Evolutionary conservation across 345 rosid genomes (phyloP).

Genomic region (Populus euphratica): DNA sequence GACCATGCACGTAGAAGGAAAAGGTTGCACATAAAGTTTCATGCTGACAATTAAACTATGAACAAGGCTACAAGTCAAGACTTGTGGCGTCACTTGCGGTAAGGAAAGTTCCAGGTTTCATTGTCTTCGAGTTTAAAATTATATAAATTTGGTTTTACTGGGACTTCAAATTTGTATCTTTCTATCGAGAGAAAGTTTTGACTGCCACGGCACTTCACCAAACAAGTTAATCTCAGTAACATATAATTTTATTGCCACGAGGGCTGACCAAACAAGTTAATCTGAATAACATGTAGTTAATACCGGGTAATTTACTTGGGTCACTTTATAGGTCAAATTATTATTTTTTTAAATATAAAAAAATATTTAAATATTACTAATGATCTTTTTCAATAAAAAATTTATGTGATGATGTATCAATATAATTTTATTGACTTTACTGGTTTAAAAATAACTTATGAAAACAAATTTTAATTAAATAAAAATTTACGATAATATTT

Average conservation of each 20-base stretch:
- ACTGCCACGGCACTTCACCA: background rate
- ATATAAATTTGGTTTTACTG: background rate
- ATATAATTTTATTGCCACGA: too few species aligned
- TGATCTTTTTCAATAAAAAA: too few species aligned
- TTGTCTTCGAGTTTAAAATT: background rate
- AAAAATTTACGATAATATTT: too few species aligned
- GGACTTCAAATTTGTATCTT: background rate
- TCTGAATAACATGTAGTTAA: too few species aligned
- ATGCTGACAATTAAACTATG: background rate
- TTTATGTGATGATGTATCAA: too few species aligned
- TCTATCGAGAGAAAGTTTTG: background rate
- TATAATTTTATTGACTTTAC: too few species aligned
- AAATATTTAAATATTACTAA: too few species aligned
- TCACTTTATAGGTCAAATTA: rapidly evolving
- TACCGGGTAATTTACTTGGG: too few species aligned
- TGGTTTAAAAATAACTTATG: too few species aligned
- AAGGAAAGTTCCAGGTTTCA: background rate
- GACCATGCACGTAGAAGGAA: background rate
- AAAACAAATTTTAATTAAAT: too few species aligned
- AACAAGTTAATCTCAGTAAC: background rate
- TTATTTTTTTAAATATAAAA: too few species aligned
- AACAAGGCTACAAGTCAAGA: background rate
- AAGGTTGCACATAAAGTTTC: background rate
- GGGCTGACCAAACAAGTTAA: too few species aligned
- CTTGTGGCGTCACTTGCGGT: background rate